Evolutionary conservation across 192 early-diverging fungal species (phyloP).

Genomic region (Coemansia sp.): DNA sequence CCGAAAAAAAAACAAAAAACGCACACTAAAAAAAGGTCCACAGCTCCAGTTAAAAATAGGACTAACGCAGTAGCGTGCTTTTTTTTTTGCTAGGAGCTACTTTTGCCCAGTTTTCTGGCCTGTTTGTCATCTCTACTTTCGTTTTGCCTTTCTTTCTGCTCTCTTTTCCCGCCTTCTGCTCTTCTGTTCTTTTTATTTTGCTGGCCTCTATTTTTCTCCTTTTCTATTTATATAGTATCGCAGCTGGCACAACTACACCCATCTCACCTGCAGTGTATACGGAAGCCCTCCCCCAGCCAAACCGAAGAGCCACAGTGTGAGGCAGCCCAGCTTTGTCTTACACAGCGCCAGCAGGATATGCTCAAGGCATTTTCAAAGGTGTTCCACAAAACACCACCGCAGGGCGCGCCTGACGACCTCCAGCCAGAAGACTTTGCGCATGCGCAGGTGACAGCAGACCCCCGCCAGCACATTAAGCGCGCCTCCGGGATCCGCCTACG

Average conservation of each 20-base stretch:
- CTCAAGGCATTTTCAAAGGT: constrained; percentile 54
- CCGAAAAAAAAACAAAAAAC: not conserved
- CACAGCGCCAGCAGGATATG: constrained; percentile 17
- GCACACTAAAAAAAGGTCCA: not conserved
- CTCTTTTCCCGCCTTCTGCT: not conserved
- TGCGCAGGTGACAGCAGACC: constrained; percentile 1
- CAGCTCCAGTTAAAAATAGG: constrained; percentile 6
- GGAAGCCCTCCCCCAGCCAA: too few relatives aligned
- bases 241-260: too few relatives aligned
- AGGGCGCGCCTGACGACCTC: constrained; percentile 28
- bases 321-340: constrained; percentile 1
- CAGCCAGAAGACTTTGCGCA: constrained; percentile 7
- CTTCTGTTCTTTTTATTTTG: not conserved
- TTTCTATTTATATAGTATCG: not conserved
- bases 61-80: not conserved
- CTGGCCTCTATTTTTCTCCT: not conserved
- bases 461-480: not conserved
- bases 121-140: constrained; percentile 5
- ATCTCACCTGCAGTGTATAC: too few relatives aligned
- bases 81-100: not conserved
- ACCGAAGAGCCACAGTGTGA: constrained; percentile 8
- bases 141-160: constrained; percentile 3
- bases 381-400: constrained; percentile 44
- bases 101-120: not conserved
- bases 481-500: not conserved